Evolutionary conservation across 1,284 basidiomycete species (phyloP).

Genomic region (Bjerkandera adusta): DNA sequence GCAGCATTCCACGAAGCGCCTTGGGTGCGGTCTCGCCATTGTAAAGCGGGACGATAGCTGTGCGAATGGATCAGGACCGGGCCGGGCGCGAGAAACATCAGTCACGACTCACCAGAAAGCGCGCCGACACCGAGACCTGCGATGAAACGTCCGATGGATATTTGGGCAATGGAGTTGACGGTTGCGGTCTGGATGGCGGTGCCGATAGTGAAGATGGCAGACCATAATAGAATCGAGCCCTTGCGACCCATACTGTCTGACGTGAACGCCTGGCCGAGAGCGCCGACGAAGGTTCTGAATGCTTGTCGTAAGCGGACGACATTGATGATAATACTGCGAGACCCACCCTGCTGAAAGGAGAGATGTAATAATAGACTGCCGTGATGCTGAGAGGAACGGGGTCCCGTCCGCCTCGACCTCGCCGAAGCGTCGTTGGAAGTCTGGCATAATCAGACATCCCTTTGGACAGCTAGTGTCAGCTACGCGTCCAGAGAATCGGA

Average conservation of each 20-base stretch:
- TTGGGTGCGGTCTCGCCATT: conserved; percentile 82
- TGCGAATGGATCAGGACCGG: neutral
- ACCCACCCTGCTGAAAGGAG: conserved; percentile 72
- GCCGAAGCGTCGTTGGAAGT: conserved; percentile 72
- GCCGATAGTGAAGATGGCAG: conserved; percentile 71
- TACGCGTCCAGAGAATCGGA: neutral
- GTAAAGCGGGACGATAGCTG: conserved; percentile 78
- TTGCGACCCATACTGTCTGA: conserved; percentile 71
- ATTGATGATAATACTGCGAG: neutral
- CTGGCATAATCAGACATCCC: conserved; percentile 81
- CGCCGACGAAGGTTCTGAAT: conserved; percentile 64
- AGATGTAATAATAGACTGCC: conserved; percentile 78
- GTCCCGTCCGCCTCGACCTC: conserved; percentile 47
- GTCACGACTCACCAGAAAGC: conserved; percentile 48
- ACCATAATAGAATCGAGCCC: conserved; percentile 76
- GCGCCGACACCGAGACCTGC: conserved; percentile 80
- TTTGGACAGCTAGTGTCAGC: conserved; percentile 25
- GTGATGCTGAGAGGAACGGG: conserved; percentile 53
- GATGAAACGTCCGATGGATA: conserved; percentile 68
- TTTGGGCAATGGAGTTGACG: conserved; percentile 55
- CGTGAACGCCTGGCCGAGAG: conserved; percentile 73
- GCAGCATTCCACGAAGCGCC: conserved; percentile 67
- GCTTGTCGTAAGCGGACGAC: neutral
- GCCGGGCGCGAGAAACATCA: too few species aligned
- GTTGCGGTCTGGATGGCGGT: conserved; percentile 72